Percentiles rank a stretch among this genome's conserved stretches.
Conservation (phyloP, 176 grass and related monocot genomes). For the Ampelocalamus luodianensis region DNA sequence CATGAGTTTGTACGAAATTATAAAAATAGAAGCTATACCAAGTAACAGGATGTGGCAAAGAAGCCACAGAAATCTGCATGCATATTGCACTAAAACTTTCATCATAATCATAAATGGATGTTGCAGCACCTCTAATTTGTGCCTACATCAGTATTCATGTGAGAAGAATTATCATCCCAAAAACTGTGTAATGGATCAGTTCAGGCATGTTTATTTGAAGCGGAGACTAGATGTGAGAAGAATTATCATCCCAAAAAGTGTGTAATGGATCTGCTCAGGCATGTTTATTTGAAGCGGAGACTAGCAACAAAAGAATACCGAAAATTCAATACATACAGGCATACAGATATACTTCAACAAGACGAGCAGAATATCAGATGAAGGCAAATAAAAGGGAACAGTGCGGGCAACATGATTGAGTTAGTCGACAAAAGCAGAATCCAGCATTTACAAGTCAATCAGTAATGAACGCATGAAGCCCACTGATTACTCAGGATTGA, state of each 20-base stretch:
- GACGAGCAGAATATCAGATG: background rate
- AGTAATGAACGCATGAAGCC: constrained; percentile 38
- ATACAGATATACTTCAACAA: background rate
- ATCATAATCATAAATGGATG: background rate
- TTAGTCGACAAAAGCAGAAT: constrained; percentile 39
- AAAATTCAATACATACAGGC: background rate
- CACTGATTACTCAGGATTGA: background rate
- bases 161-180: background rate
- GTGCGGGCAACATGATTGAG: constrained; percentile 38
- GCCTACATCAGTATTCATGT: background rate
- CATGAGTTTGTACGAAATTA: no score
- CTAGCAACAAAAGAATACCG: background rate
- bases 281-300: background rate
- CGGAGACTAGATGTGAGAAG: background rate
- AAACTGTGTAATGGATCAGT: background rate
- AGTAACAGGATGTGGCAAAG: background rate
- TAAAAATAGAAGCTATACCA: background rate
- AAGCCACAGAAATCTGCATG: background rate
- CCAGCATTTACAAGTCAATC: constrained; percentile 59
- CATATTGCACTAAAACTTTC: no score
- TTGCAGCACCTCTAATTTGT: background rate
- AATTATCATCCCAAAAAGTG: background rate
- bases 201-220: background rate
- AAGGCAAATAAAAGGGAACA: background rate
- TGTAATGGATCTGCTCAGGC: background rate